Conservation (phyloP, 2,329 filamentous ascomycete species). For the Colletotrichum agaves region DNA sequence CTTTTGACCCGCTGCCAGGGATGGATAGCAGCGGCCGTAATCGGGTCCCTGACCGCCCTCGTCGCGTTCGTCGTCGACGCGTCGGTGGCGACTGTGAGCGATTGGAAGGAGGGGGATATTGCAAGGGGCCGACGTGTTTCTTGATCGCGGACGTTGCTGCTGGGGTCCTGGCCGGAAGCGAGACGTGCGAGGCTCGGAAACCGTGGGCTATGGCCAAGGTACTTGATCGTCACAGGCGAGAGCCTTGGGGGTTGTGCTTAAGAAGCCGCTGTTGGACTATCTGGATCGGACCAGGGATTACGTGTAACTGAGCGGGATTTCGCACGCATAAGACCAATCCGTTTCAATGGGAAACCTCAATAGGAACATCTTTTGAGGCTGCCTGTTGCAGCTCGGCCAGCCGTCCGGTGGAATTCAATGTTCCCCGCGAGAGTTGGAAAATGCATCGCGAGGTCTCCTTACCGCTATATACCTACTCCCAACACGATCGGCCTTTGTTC, state of each 20-base stretch:
- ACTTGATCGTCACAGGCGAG: slow-evolving; percentile 61
- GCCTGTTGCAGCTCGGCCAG: no score
- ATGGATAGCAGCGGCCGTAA: slow-evolving; percentile 65
- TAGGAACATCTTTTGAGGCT: no score
- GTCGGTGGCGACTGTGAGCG: slow-evolving; percentile 63
- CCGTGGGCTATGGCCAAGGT: slow-evolving; percentile 58
- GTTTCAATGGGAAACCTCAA: no score
- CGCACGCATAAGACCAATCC: no score
- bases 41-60: slow-evolving; percentile 64
- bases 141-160: slow-evolving; percentile 63
- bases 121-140: slow-evolving; percentile 53
- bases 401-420: no score
- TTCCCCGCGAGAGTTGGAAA: no score
- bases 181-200: slow-evolving; percentile 52
- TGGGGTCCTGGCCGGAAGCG: slow-evolving; percentile 24
- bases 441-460: no score
- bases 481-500: no score
- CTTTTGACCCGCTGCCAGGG: slow-evolving; percentile 62
- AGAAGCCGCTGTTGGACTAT: slow-evolving; percentile 58
- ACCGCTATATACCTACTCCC: no score
- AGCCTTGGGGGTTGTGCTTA: slow-evolving; percentile 65
- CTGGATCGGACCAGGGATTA: slow-evolving; percentile 15
- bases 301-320: neutral
- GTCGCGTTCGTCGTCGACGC: slow-evolving; percentile 67
- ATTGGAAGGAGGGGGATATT: slow-evolving; percentile 68